Base-by-base conservation (phyloP, 257 asterid genomes). In the Ligustrum vulgare region DNA sequence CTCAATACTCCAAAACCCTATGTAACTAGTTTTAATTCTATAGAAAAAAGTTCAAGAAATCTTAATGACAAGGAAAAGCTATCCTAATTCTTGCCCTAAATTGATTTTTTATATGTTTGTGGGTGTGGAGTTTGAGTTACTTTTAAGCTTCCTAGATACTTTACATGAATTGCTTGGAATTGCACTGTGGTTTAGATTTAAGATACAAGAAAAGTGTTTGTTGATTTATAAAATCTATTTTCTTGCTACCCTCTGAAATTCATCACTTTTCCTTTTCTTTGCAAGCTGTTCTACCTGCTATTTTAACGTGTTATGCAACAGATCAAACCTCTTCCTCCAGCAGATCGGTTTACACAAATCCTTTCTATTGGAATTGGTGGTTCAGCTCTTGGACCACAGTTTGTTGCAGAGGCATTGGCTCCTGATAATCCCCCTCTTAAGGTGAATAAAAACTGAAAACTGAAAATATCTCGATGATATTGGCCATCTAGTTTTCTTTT, bases 341-440 rank as follows among this genome's bases (percentile, higher is more conserved):
- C 82, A 25, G 92, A 74, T 18, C 79, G 69, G 45, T 95, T 95
- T 84, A 93, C 97, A 0, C 99, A 95, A 84, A 88, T 95, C 69
- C 99, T 95, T 82, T 93, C 97, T 20, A 90, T 95, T 64, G 99
- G 98, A 69, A 93, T 95, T 77, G 99, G 99, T 66, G 99, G 99
- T 82, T 95, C 99, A 37, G 97, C 99, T 77, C 96, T 95, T 3
- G 99, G 99, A 34, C 99, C 99, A 37, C 98, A 95, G 73, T 95
- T 95, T 87, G 99, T 95, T 65, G 98, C 99, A 4, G 98, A 93
- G 91, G 99, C 99, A 25, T 83, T 95, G 90, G 97, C 99, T 72
- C 99, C 98, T 15, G 98, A 95, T 82, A 95, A 95, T 84, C 99
- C 99, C 78, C 98, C 98, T 51, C 94, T 95, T 68, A 95, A 93